Base-by-base conservation (phyloP, 495 filamentous ascomycete species). In the Platismatia glauca region DNA sequence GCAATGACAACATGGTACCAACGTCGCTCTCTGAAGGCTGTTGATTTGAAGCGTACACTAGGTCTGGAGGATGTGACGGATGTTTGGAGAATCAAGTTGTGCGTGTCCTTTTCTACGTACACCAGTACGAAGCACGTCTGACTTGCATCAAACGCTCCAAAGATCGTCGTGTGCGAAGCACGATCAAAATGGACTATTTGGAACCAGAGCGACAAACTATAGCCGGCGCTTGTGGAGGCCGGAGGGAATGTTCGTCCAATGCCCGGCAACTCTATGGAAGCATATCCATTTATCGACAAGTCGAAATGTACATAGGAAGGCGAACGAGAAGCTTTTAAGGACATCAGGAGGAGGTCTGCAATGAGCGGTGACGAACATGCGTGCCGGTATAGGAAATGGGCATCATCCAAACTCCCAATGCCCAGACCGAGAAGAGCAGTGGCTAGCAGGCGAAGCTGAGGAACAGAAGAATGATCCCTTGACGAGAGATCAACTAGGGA, bases 1-100 rank as follows among this genome's bases (percentile, higher is more conserved):
- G 90, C 86, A 43, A 98, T 73, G 57, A 85, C 87, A 70, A 98
- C 82, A 72, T 98, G 93, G 72, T 98, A 97, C 95, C 94, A 97
- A 64, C 75, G 78, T 37, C 83, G 76, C 57, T 86, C 78, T 64
- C 87, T 75, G 69, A 98, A 97, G 3, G 78, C 75, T 7, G 84
- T 80, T 0, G 88, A 88, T 72, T 91, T 94, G 78, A 98, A 98
- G 57, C 94, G 84, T 33, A 97, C 89, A 75, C 93, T 97, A 8
- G 94, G 91, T 38, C 87, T 82, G 27, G 86, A 77, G 2, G 90
- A 92, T 43, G 83, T 90, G 58, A 97, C 88, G 16, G 95, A 97
- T 39, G 94, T 97, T 71, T 98, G 94, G 29, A 98, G 78, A 69
- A 98, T 97, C 66, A 98, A 91, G 70, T 96, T 91, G 34, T 82